Evolutionary conservation across 768 basidiomycete genomes (phyloP).

Genomic region (Serendipita vermifera): DNA sequence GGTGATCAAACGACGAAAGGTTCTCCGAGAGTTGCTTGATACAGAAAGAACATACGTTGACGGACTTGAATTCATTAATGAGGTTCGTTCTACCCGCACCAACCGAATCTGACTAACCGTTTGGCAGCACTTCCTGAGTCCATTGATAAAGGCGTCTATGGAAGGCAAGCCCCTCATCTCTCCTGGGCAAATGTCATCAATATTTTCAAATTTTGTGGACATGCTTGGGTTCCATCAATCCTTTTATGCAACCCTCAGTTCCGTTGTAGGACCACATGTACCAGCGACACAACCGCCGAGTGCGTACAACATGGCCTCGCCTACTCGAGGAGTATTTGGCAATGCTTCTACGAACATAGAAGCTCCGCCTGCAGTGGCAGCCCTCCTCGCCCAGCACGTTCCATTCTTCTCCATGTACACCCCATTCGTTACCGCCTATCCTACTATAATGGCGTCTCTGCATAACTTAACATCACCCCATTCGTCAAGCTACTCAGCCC

Average conservation of each 20-base stretch:
- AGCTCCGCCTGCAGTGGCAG: neutral
- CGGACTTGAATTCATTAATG: conserved; percentile 71
- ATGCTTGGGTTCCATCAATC: conserved; percentile 27
- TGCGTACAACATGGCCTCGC: too few species aligned
- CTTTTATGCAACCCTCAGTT: neutral
- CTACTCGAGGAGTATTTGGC: too few species aligned
- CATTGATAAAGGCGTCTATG: conserved; percentile 64
- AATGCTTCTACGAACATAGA: neutral
- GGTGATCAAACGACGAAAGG: conserved; percentile 44
- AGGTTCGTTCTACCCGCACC: conserved; percentile 34
- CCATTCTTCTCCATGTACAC: conserved; percentile 81
- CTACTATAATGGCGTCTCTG: conserved; percentile 47
- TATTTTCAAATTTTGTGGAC: conserved; percentile 84
- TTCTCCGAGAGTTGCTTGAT: conserved; percentile 68
- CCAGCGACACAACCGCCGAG: neutral
- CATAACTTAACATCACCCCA: conserved; percentile 39
- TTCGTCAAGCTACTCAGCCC: neutral
- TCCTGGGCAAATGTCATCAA: conserved; percentile 50
- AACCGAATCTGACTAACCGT: conserved; percentile 13
- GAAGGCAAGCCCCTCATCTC: conserved; percentile 54
- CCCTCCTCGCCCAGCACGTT: conserved; percentile 60
- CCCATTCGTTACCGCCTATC: conserved; percentile 71
- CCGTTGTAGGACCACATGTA: neutral
- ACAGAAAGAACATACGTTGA: conserved; percentile 72
- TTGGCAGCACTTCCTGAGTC: conserved; percentile 66